These are phyloP conservation scores for Aspergillus melleus DNA, from an alignment of 2,329 filamentous ascomycete species.

Conservation along the genomic window DNA sequence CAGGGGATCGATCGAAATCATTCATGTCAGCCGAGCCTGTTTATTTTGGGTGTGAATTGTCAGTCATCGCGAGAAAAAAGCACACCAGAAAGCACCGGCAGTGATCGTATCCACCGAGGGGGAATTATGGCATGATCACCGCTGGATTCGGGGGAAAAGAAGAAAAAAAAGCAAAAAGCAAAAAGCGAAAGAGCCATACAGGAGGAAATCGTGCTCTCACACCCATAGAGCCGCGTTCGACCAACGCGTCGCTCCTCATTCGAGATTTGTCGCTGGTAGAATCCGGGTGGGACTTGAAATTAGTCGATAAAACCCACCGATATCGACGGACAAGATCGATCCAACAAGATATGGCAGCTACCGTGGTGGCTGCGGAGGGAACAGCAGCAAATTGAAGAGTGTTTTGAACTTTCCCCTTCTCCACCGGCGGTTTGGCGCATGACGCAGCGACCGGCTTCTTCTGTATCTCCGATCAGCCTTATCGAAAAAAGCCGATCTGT, in stretches of 20 bases:
- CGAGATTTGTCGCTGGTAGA: conserved; percentile 8
- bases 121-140: background rate
- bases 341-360: conserved; percentile 7
- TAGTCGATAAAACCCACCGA: background rate
- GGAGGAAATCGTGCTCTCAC: conserved; percentile 28
- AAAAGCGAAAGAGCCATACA: conserved; percentile 24
- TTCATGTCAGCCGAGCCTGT: conserved; percentile 35
- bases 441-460: conserved; percentile 34
- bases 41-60: conserved; percentile 7
- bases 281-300: background rate
- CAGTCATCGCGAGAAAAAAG: conserved; percentile 11
- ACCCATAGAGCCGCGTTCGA: conserved; percentile 19
- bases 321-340: background rate
- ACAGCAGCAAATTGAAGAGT: conserved; percentile 23
- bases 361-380: conserved; percentile 13
- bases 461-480: conserved; percentile 37
- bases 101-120: background rate
- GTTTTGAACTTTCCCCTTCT: conserved; percentile 40
- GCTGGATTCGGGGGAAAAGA: background rate
- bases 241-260: conserved; percentile 23
- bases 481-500: conserved; percentile 13
- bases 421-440: conserved; percentile 33
- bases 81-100: background rate
- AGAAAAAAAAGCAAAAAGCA: background rate
- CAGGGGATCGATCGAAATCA: conserved; percentile 28